Percentiles rank a stretch among this genome's conserved stretches.
Evolutionary conservation across 2,329 filamentous ascomycete species (phyloP).

Genomic region (Sclerotinia glacialis): DNA sequence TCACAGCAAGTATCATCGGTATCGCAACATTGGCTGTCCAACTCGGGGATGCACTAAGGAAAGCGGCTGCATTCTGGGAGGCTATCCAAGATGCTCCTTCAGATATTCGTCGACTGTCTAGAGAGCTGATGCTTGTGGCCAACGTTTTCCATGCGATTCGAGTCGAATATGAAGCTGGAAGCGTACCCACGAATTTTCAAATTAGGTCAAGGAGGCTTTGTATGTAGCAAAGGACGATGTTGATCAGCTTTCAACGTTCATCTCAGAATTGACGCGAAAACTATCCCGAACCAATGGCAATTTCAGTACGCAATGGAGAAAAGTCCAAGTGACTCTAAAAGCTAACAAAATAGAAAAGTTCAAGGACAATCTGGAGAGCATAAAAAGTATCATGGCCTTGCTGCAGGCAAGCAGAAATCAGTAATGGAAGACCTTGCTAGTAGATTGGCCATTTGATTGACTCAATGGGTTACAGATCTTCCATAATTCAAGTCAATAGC

Average conservation of each 20-base stretch:
- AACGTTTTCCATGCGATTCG: conserved; percentile 16
- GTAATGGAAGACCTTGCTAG: background rate
- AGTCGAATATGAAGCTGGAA: conserved; percentile 4
- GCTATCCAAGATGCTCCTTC: conserved; percentile 25
- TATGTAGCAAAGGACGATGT: conserved; percentile 20
- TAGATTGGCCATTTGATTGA: background rate
- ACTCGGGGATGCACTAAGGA: conserved; percentile 19
- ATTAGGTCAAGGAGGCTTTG: background rate
- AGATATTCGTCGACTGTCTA: conserved; percentile 23
- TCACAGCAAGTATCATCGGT: conserved; percentile 24
- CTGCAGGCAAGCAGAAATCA: conserved; percentile 16
- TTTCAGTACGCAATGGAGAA: conserved; percentile 19
- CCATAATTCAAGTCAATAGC: background rate
- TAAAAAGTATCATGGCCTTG: conserved; percentile 18
- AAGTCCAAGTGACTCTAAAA: conserved; percentile 17
- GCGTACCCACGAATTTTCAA: background rate
- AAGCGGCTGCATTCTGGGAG: conserved; percentile 23
- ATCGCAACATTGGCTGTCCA: conserved; percentile 24
- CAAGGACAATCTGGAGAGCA: conserved; percentile 15
- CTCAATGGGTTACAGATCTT: background rate
- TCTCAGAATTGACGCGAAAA: conserved; percentile 11
- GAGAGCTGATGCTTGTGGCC: conserved; percentile 20
- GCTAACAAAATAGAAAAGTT: conserved; percentile 23
- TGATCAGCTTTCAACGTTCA: conserved; percentile 13
- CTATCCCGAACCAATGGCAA: background rate